Evolutionary conservation across 208 protist species (phyloP).

Genomic region (Porcisia hertigi): DNA sequence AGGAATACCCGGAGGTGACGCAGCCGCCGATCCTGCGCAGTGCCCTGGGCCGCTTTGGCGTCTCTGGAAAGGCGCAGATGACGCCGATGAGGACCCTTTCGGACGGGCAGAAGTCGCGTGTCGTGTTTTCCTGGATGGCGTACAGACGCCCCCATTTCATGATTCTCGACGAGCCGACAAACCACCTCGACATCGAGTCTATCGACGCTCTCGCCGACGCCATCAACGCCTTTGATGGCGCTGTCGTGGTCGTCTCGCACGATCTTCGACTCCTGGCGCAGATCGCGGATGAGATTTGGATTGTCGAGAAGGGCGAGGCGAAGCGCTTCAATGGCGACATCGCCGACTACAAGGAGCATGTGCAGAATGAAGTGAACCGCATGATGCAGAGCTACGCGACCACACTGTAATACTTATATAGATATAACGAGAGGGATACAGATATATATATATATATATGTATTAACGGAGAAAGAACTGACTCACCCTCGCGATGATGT

Average conservation of each 20-base stretch:
- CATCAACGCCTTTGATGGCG: constrained; percentile 93
- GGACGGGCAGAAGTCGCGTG: constrained; percentile 97
- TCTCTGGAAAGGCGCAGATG: constrained; percentile 90
- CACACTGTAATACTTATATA: not conserved
- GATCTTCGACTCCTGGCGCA: constrained; percentile 96
- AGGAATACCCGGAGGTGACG: constrained; percentile 90
- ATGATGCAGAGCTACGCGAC: constrained; percentile 80
- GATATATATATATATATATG: no score
- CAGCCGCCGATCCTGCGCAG: constrained; percentile 90
- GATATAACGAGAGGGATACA: not conserved
- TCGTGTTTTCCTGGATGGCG: constrained; percentile 95
- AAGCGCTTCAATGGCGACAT: constrained; percentile 90
- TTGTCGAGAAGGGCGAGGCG: constrained; percentile 91
- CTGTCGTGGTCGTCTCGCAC: constrained; percentile 96
- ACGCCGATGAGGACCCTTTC: constrained; percentile 93
- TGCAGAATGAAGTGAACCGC: constrained; percentile 80
- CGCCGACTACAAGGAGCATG: constrained; percentile 93
- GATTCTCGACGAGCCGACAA: constrained; percentile 98
- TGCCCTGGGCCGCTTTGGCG: constrained; percentile 94
- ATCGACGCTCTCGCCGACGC: constrained; percentile 96
- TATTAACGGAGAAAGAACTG: no score
- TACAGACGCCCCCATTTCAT: constrained; percentile 95
- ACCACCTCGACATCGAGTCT: constrained; percentile 97
- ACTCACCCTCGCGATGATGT: not conserved
- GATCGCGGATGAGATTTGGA: constrained; percentile 97